Evolutionary conservation across 2,329 filamentous ascomycete species (phyloP), one percentile per base, ranked within the genome.

Genomic region (Dactylellina drechsleri): DNA sequence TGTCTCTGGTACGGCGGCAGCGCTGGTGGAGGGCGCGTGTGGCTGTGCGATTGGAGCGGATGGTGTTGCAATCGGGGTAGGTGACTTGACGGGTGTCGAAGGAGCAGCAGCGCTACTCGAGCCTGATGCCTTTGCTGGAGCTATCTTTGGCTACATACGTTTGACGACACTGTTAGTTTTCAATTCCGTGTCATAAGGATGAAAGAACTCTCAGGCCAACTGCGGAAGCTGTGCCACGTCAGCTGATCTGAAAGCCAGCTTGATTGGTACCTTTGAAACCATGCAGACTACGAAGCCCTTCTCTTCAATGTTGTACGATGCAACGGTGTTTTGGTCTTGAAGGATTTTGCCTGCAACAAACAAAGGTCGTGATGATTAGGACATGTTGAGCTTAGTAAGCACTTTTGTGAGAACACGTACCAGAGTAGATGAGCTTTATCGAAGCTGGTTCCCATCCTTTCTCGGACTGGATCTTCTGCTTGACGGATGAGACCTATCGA

Each of bases 221-320:
- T 13, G n/a, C 23, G 16, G 60, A 65, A 72, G 72, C 49, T 50
- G 26, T 54, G 61, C 53, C 66, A 71, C 65, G 61, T 45, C 43
- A 70, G 45, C 50, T 41, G 15, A n/a, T 15, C 16, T 28, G 16
- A 31, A 26, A 47, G 36, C 26, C 1, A 13, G 76, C 60, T 49
- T 70, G 28, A 40, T 65, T 77, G 83, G 77, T 85, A 96, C 93
- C 91, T 98, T 98, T 82, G 92, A 92, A 80, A 96, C 90, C 89
- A 99, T 97, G 85, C 95, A 99, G 76, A 99, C 95, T 80, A 99
- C 93, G 82, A 98, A 99, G 43, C 95, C 95, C 87, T 98, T 99
- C 87, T 98, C 95, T 84, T 99, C 94, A 77, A 99, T 98, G 84
- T 92, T 97, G 86, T 98, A 98, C 47, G 92, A 93, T 83, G 93